Conservation (phyloP, 345 rosid species). For the Erysimum cheiranthoides region DNA sequence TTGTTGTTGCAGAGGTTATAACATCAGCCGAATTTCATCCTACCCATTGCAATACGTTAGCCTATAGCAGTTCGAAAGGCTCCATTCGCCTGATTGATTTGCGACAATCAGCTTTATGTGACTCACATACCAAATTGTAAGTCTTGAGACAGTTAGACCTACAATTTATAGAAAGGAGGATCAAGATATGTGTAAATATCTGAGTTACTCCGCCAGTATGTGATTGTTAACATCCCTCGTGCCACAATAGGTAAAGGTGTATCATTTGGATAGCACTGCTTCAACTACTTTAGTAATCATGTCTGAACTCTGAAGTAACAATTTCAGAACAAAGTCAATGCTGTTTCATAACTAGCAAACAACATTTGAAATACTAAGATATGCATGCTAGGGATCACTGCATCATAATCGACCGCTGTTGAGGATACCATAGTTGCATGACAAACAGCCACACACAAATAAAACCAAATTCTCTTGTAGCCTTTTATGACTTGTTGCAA, state of each 20-base stretch:
- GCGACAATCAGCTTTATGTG: slow-evolving; percentile 97
- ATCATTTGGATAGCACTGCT: slow-evolving; percentile 15
- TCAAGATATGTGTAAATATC: slow-evolving; percentile 6
- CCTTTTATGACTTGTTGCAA: slow-evolving; percentile 5
- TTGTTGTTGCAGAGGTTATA: slow-evolving; percentile 83
- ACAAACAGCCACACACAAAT: slow-evolving; percentile 3
- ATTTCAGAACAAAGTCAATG: slow-evolving; percentile 3
- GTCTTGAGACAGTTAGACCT: slow-evolving; percentile 40
- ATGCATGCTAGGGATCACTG: slow-evolving; percentile 13
- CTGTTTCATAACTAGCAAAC: slow-evolving; percentile 1
- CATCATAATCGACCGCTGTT: slow-evolving; percentile 8
- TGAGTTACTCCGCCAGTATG: not conserved
- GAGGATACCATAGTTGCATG: slow-evolving; percentile 24
- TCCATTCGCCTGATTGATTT: slow-evolving; percentile 94
- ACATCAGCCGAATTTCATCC: slow-evolving; percentile 99
- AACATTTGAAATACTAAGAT: slow-evolving; percentile 2
- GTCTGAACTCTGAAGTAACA: slow-evolving; percentile 15
- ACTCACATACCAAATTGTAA: slow-evolving; percentile 92
- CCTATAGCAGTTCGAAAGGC: slow-evolving; percentile 98
- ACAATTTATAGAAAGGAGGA: slow-evolving; percentile 28
- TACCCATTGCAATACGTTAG: slow-evolving; percentile 85
- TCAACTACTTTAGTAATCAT: not conserved
- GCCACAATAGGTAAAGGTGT: slow-evolving; percentile 3
- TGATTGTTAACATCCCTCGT: slow-evolving; percentile 10
- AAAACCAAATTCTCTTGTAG: slow-evolving; percentile 24